Conservation (phyloP, 345 rosid genomes). For the Eucalyptus marginata region DNA sequence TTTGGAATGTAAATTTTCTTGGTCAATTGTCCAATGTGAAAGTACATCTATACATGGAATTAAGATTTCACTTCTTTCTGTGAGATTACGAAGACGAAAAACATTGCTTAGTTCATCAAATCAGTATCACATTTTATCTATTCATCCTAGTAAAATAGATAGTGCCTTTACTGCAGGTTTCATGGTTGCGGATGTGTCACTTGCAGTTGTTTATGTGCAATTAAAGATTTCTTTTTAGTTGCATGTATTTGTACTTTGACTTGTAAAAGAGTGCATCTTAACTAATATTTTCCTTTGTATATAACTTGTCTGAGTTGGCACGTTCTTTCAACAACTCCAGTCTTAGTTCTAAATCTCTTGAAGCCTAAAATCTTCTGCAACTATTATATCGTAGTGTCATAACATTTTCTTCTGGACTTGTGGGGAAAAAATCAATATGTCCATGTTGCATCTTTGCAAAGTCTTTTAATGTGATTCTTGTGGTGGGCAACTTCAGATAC, state of each 20-base stretch:
- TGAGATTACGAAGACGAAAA: not conserved
- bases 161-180: not conserved
- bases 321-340: not conserved
- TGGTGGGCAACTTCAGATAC: not conserved
- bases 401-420: not conserved
- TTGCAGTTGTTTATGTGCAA: not conserved
- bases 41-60: not conserved
- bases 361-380: not conserved
- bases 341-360: not conserved
- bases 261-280: not conserved
- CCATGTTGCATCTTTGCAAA: not conserved
- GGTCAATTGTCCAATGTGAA: not conserved
- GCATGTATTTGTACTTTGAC: not conserved
- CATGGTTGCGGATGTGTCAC: not conserved
- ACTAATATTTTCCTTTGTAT: not conserved
- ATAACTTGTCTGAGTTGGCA: not conserved
- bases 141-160: not conserved
- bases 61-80: not conserved
- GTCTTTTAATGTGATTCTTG: not conserved
- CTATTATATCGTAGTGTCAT: not conserved
- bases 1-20: not conserved
- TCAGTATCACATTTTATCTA: not conserved
- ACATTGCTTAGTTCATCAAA: not conserved
- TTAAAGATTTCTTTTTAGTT: not conserved
- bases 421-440: not conserved